phyloP scores from a whole-genome alignment of 202 grass and related monocot species.

The Schoenoplectus triqueter region DNA sequence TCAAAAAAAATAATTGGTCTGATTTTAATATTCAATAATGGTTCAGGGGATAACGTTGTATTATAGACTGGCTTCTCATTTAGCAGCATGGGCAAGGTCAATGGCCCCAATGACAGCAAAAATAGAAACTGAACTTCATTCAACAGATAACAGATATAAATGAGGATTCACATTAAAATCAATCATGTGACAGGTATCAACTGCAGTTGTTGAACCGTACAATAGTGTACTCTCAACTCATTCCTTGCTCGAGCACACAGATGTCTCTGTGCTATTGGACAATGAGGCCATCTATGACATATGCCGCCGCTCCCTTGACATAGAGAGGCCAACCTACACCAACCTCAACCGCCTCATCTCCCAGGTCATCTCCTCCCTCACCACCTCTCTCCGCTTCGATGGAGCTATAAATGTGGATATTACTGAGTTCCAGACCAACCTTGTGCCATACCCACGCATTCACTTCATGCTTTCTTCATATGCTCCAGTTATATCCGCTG shows the following conservation, averaged over 20 bases:
- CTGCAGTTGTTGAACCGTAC: too few species aligned
- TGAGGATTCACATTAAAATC: not conserved
- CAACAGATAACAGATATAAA: not conserved
- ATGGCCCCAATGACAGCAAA: not conserved
- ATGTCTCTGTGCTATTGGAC: conserved; percentile 45
- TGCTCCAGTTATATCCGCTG: conserved; percentile 50
- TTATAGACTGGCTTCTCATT: not conserved
- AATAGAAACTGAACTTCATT: not conserved
- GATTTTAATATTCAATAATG: not conserved
- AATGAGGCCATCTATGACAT: conserved; percentile 56
- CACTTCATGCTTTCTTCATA: conserved; percentile 57
- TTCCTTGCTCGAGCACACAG: conserved; percentile 51
- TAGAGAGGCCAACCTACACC: conserved; percentile 50
- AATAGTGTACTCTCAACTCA: conserved; percentile 50
- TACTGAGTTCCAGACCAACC: conserved; percentile 51
- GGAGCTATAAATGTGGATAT: conserved; percentile 51
- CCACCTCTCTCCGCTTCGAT: conserved; percentile 47
- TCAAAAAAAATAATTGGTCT: not conserved
- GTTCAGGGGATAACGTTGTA: not conserved
- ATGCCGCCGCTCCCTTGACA: conserved; percentile 50
- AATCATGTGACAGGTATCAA: too few species aligned
- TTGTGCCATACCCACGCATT: conserved; percentile 46
- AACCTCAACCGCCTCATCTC: conserved; percentile 55
- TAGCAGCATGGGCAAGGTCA: not conserved
- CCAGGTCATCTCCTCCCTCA: conserved; percentile 51